Evolutionary conservation across 768 basidiomycete genomes (phyloP).

Genomic region (Guyanaporus albipodus): DNA sequence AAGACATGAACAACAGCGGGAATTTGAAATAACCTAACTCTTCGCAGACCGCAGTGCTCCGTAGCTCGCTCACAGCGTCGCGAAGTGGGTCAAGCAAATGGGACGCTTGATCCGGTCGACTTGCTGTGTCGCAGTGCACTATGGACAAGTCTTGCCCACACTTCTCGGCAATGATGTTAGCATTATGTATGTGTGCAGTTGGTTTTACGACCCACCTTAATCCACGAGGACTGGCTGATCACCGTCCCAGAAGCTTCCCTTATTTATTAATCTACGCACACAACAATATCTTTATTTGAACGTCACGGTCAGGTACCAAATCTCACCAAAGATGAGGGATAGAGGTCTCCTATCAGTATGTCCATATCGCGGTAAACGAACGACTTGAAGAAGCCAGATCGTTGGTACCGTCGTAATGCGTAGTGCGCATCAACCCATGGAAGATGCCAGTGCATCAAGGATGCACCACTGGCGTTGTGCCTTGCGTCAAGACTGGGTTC

Average conservation of each 20-base stretch:
- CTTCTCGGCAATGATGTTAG: background rate
- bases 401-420: slow-evolving; percentile 1
- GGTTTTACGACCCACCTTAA: slow-evolving; percentile 28
- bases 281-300: slow-evolving; percentile 5
- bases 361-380: slow-evolving; percentile 20
- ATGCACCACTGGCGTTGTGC: slow-evolving; percentile 9
- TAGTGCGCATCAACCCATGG: slow-evolving; percentile 12
- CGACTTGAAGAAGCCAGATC: slow-evolving; percentile 2
- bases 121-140: background rate
- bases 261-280: slow-evolving; percentile 12
- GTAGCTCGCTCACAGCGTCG: background rate
- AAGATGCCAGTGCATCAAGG: slow-evolving; percentile 13
- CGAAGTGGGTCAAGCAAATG: background rate
- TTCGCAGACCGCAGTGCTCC: slow-evolving; percentile 4
- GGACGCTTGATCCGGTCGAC: background rate
- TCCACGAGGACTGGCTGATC: slow-evolving; percentile 25
- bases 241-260: slow-evolving; percentile 16
- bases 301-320: slow-evolving; percentile 3
- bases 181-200: slow-evolving; percentile 18
- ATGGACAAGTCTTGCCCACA: background rate
- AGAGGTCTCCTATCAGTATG: slow-evolving; percentile 7
- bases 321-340: slow-evolving; percentile 5
- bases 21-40: slow-evolving; percentile 34
- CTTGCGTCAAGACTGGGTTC: slow-evolving; percentile 17
- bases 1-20: background rate